phyloP scores from a whole-genome alignment of 1,139 yeast species.

The Pichia sp. region DNA sequence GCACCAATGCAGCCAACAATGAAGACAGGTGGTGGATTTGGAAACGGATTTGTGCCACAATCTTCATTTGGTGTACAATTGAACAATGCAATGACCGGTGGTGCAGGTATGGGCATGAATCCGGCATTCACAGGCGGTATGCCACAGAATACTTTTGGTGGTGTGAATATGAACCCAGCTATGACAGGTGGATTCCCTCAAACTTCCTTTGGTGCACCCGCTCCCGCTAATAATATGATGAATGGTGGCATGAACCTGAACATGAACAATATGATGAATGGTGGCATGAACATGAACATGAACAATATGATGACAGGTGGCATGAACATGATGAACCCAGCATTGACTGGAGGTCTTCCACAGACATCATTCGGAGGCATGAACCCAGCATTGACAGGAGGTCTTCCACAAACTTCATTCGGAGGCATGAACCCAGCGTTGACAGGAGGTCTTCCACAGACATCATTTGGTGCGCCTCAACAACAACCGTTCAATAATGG shows the following conservation, averaged over 20 bases:
- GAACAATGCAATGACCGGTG: constrained; percentile 26
- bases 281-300: constrained; percentile 20
- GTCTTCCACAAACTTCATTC: constrained; percentile 27
- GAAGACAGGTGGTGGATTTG: constrained; percentile 35
- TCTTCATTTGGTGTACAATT: constrained; percentile 25
- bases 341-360: constrained; percentile 30
- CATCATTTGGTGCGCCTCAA: constrained; percentile 20
- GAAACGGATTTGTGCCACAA: constrained; percentile 23
- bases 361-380: constrained; percentile 25
- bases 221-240: constrained; percentile 17
- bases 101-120: constrained; percentile 15
- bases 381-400: constrained; percentile 17
- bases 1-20: constrained; percentile 35
- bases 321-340: constrained; percentile 31
- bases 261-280: constrained; percentile 11
- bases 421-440: constrained; percentile 21
- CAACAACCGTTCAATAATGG: background rate
- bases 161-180: constrained; percentile 23
- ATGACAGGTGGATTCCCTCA: constrained; percentile 26
- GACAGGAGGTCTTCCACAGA: constrained; percentile 31
- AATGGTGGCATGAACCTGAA: constrained; percentile 26
- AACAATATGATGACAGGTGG: constrained; percentile 15
- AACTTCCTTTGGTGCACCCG: constrained; percentile 32
- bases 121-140: constrained; percentile 19
- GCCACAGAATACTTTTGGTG: constrained; percentile 16